A percentile compares a stretch with the other conserved stretches of the same genome.
phyloP scores from a whole-genome alignment of 2,329 filamentous ascomycete genomes.

The Ambrosiella beaveri region DNA sequence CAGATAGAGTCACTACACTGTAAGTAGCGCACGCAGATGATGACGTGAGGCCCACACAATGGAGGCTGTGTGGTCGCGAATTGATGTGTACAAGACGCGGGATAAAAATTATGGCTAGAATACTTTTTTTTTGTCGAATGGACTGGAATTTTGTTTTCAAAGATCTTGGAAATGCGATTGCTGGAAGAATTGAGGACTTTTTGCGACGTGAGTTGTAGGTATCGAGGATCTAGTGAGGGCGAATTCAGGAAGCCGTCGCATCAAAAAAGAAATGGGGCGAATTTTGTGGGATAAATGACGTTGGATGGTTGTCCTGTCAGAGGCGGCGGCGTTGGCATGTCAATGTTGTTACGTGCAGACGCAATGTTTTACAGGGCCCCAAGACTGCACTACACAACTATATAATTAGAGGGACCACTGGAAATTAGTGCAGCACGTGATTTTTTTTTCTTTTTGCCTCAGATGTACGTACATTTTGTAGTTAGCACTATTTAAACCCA shows the following conservation, averaged over 20 bases:
- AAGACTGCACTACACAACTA: too few species aligned
- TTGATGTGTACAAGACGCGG: background rate
- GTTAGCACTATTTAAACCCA: too few species aligned
- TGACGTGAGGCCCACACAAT: background rate
- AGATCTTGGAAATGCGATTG: background rate
- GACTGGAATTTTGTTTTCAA: background rate
- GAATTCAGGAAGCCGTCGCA: background rate
- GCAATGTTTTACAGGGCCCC: too few species aligned
- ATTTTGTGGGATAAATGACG: background rate
- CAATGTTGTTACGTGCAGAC: too few species aligned
- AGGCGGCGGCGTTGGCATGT: background rate
- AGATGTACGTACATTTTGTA: too few species aligned
- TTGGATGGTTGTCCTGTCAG: background rate
- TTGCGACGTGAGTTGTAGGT: background rate
- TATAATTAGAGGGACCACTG: too few species aligned
- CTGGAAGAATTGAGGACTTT: background rate
- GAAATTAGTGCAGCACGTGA: background rate
- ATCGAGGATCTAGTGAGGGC: background rate
- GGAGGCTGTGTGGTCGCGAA: background rate
- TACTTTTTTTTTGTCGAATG: background rate
- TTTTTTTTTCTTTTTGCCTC: background rate
- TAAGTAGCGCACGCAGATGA: background rate
- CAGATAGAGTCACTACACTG: background rate
- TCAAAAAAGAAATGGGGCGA: constrained; percentile 3
- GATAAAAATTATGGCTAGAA: background rate